These are phyloP conservation scores for Candida argentea DNA, from an alignment of 805 yeast genomes.

Conservation along the genomic window DNA sequence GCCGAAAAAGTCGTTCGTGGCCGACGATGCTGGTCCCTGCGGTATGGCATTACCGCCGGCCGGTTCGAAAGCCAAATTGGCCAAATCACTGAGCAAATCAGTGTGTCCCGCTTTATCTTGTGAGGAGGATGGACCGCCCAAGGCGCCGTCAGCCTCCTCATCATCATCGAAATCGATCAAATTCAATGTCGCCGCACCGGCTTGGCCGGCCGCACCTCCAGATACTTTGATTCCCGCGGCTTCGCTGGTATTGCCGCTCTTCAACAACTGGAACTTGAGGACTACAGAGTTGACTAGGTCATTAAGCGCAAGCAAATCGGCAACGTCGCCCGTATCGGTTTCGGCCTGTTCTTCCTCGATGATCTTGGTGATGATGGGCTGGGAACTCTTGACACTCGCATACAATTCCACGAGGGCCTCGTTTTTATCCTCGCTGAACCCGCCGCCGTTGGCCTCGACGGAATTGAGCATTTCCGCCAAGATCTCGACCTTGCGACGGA, in stretches of 20 bases:
- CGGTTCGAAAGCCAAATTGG: conserved; percentile 47
- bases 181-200: conserved; percentile 22
- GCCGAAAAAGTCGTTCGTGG: conserved; percentile 33
- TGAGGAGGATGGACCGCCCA: too few relatives aligned
- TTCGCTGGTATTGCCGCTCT: conserved; percentile 45
- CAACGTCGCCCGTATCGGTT: conserved; percentile 51
- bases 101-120: conserved; percentile 37
- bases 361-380: conserved; percentile 78
- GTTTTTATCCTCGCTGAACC: conserved; percentile 30
- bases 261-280: conserved; percentile 55
- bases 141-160: conserved; percentile 23
- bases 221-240: conserved; percentile 26
- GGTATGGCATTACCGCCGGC: conserved; percentile 10
- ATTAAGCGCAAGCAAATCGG: conserved; percentile 56
- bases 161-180: conserved; percentile 36
- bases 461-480: conserved; percentile 75
- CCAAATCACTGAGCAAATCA: conserved; percentile 67
- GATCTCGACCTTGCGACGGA: conserved; percentile 77
- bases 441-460: conserved; percentile 30
- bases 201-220: conserved; percentile 14
- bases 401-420: conserved; percentile 78
- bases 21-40: conserved; percentile 11
- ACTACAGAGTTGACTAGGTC: conserved; percentile 66
- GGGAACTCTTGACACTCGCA: conserved; percentile 68
- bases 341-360: conserved; percentile 74